Evolutionary conservation across 768 basidiomycete genomes (phyloP), one percentile per base, ranked within the genome.

Genomic region (Mycena polygramma): DNA sequence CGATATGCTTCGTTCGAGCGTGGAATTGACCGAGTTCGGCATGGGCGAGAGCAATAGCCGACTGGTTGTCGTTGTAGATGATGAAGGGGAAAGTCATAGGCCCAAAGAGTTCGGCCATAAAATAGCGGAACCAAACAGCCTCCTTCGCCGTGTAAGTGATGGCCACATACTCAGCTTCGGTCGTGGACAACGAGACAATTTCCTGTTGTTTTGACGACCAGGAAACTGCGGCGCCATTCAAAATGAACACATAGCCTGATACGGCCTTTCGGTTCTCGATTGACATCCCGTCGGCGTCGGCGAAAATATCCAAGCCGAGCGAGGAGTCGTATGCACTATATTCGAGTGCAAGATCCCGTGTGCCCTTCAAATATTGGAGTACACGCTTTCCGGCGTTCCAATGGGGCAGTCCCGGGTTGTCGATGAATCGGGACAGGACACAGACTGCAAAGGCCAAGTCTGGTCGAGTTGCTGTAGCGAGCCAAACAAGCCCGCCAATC

Each of bases 1-100:
- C 62, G 15, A 69, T 69, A 30, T 69, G 68, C 46, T 69, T 69
- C 17, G 68, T 69, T 24, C 68, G 55, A 17, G 68, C 68, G 26
- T 69, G 68, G 48, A 48, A 69, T 51, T 69, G 68, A 15, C 67
- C 67, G 14, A 68, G 53, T 19, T 69, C 61, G 2, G 60, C 68
- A 14, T 69, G 52, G 39, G 68, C 68, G 10, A 69, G 62, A 6
- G 62, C 26, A 30, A 69, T 57, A 4, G 68, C 68, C 0, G 68
- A 69, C 49, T 69, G 68, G 30, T 63, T 69, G 37, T 69, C 68
- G 43, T 52, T 54, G 39, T 63, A 69, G 37, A 69, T 63, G 37
- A 62, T 26, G 17, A 52, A 41, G 66, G 68, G 68, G 37, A 49
- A 45, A 26, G 2, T 43, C 19, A 63, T 19, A 6, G 61, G 54